Evolutionary conservation across 2,329 filamentous ascomycete genomes (phyloP), one percentile per base, ranked within the genome.

Genomic region (Aspergillus piperis): DNA sequence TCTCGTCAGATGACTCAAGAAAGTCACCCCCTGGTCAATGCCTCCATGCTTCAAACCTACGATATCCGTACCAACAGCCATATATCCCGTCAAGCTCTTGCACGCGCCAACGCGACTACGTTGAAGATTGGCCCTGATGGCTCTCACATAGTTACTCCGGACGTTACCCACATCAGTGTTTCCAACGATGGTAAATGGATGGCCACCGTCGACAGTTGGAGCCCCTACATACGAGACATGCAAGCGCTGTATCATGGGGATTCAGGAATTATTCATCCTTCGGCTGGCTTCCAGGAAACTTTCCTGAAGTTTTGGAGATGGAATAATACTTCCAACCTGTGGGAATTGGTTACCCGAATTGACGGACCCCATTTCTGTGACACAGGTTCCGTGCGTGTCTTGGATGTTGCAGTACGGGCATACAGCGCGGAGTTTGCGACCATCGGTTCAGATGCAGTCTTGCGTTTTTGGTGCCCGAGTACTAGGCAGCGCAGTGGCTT

Each of bases 201-300:
- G 59, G 93, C 90, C 4, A 97, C 92, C 1, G 85, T 96, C 1
- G 95, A 99, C 72, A 90, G 93, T 70, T 99, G 95, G 95, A 83
- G 84, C 54, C 92, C 92, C 1, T 86, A 90, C 8, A 78, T 80
- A 11, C 81, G 84, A 61, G 92, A 97, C 70, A 77, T 90, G 13
- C 83, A 85, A 41, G 83, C 83, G 58, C 74, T 90, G 27, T 75
- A 81, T 54, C 69, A 74, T 13, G 66, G 64, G 41, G 60, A 75
- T 42, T 75, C 72, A n/a, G 71, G 75, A 55, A 76, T 70, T 62
- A 79, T 77, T 65, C 82, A 80, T 17, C 8, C 44, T 42, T 32
- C 2, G 8, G 36, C 82, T 83, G 62, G 82, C 81, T 63, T 83
- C 84, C 47, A 63, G 8, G 94, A 98, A 73, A 85, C 92, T 0